These are phyloP conservation scores for Yamadazyma friedrichii DNA, from an alignment of 1,139 yeast genomes.

Conservation along the genomic window DNA sequence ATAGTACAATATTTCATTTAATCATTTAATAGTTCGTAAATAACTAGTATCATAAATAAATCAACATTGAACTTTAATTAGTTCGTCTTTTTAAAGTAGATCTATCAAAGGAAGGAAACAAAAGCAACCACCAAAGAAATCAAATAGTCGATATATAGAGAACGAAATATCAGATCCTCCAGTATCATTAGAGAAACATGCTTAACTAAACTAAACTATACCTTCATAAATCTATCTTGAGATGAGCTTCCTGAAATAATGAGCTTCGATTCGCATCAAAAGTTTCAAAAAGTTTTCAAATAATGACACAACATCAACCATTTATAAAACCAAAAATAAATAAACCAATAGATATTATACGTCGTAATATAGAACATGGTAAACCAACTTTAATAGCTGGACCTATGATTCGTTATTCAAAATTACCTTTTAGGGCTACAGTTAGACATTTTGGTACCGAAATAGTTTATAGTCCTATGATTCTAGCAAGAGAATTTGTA, in stretches of 20 bases:
- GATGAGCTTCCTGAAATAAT: no score
- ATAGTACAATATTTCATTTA: no score
- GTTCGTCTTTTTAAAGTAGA: no score
- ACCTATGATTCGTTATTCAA: conserved; percentile 96
- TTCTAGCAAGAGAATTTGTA: conserved; percentile 90
- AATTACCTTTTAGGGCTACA: conserved; percentile 84
- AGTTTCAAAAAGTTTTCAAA: background rate
- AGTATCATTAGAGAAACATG: background rate
- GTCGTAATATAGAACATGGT: conserved; percentile 30
- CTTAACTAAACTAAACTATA: background rate
- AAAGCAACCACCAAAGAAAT: no score
- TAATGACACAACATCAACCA: conserved; percentile 4
- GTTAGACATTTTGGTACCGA: conserved; percentile 75
- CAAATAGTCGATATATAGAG: no score
- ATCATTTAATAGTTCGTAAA: no score
- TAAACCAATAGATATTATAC: conserved; percentile 17
- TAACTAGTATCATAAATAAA: no score
- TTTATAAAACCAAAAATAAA: conserved; percentile 1
- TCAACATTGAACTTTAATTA: no score
- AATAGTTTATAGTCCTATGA: conserved; percentile 94
- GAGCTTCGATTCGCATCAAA: background rate
- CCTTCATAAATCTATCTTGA: no score
- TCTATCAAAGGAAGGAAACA: no score
- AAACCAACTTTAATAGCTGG: conserved; percentile 82
- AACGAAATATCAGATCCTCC: no score